Conservation (phyloP, 306 rosid genomes). For the Inga oerstediana region DNA sequence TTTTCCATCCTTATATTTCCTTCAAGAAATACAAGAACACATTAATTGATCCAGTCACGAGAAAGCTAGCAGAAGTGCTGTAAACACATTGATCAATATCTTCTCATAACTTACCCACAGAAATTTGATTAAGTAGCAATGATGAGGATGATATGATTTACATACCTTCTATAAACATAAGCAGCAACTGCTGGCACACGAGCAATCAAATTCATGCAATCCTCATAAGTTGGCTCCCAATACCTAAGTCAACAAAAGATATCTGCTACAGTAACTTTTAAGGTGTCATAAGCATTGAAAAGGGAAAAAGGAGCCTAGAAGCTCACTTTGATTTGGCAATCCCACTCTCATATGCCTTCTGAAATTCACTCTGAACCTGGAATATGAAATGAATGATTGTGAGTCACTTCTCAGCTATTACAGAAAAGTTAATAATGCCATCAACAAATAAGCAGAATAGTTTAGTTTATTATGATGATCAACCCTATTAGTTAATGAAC, state of each 20-base stretch:
- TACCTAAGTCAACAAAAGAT: constrained; percentile 56
- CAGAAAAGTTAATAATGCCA: constrained; percentile 9
- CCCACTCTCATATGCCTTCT: constrained; percentile 89
- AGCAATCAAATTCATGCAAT: constrained; percentile 87
- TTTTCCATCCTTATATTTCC: constrained; percentile 87
- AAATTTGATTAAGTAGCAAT: constrained; percentile 12
- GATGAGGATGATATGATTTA: constrained; percentile 32
- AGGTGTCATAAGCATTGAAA: not conserved
- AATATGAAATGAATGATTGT: constrained; percentile 32
- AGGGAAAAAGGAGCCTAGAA: constrained; percentile 22
- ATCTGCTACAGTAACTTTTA: constrained; percentile 34
- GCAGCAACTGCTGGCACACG: constrained; percentile 89
- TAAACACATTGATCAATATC: constrained; percentile 14
- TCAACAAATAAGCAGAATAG: constrained; percentile 8
- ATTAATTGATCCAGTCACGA: constrained; percentile 35
- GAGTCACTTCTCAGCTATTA: constrained; percentile 27
- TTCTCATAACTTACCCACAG: constrained; percentile 18
- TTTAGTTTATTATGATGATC: not conserved
- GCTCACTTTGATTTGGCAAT: constrained; percentile 72
- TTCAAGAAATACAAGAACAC: constrained; percentile 39
- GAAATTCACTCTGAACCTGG: constrained; percentile 95
- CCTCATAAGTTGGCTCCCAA: constrained; percentile 99
- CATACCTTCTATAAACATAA: constrained; percentile 87
- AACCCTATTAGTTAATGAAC: constrained; percentile 1
- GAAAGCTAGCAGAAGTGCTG: constrained; percentile 21